Evolutionary conservation across 495 filamentous ascomycete species (phyloP), one percentile per base, ranked within the genome.

Genomic region (Xylaria palmicola): DNA sequence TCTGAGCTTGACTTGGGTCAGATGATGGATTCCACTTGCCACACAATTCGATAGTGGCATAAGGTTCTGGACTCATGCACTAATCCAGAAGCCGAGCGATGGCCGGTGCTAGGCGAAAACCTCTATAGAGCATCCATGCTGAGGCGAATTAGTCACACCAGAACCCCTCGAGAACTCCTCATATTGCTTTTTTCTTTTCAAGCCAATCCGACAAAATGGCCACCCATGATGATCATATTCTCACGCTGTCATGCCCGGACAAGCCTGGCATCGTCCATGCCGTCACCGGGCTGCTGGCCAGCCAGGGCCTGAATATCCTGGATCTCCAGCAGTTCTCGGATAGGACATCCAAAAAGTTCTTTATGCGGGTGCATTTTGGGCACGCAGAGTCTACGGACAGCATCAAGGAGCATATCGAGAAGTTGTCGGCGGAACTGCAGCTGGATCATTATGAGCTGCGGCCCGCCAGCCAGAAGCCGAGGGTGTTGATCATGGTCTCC

Each of bases 401-500:
- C 52, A 73, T 86, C 44, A 75, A 76, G 1, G 67, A 79, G 56
- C 73, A 76, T 22, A 87, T 90, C 60, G 68, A 75, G 30, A 64
- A 78, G 55, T 83, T 87, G 15, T 86, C 86, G 4, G 56, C 75
- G 47, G 74, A 82, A 24, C 80, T 88, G 73, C 62, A 73, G 44
- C 83, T 88, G 82, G 72, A 82, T 63, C 51, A 61, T 17, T 90
- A 86, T 75, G 77, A 85, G 59, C 80, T 91, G 67, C 76, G 83
- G 61, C 79, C 84, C 30, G 79, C 82, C 22, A 72, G 80, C 45
- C 75, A 84, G 66, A 90, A 89, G 73, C 83, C 85, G 24, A 80
- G 83, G 56, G 84, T 90, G 59, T 78, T 91, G 68, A 89, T 91
- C 79, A 90, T 91, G 87, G 88, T 90, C 62, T 88, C 85, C 56